Percentiles rank a stretch among this genome's conserved stretches.
These are phyloP conservation scores for Penicillium vulpinum DNA, from an alignment of 2,329 filamentous ascomycete genomes.

Conservation along the genomic window DNA sequence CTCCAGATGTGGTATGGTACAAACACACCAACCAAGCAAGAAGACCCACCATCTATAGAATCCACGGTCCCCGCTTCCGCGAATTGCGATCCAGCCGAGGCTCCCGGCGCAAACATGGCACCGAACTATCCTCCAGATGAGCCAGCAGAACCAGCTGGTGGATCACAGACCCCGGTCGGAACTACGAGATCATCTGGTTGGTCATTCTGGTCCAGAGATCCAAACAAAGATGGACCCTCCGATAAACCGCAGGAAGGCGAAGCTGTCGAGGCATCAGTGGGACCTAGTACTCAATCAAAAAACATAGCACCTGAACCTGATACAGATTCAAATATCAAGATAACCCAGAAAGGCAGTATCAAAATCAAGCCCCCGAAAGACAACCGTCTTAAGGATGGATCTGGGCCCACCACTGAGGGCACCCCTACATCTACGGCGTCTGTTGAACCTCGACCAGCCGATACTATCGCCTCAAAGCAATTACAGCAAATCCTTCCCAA, in stretches of 20 bases:
- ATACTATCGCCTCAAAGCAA: slow-evolving; percentile 37
- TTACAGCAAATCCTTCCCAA: slow-evolving; percentile 44
- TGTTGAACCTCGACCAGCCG: slow-evolving; percentile 27
- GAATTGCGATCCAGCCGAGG: slow-evolving; percentile 10
- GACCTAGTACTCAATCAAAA: slow-evolving; percentile 20
- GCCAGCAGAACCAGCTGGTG: slow-evolving; percentile 24
- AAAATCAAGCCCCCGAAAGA: slow-evolving; percentile 32
- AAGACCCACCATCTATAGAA: slow-evolving; percentile 25
- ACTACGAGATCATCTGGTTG: slow-evolving; percentile 38
- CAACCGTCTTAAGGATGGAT: slow-evolving; percentile 25
- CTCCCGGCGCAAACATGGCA: slow-evolving; percentile 18
- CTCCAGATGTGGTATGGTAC: slow-evolving; percentile 47
- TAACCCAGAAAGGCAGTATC: slow-evolving; percentile 30
- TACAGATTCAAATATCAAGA: slow-evolving; percentile 26
- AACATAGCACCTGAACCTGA: slow-evolving; percentile 19
- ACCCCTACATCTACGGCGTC: slow-evolving; percentile 17
- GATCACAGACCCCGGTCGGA: slow-evolving; percentile 24
- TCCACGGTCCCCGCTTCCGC: slow-evolving; percentile 7
- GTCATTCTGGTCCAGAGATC: slow-evolving; percentile 45
- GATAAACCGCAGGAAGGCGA: slow-evolving; percentile 28
- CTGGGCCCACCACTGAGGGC: slow-evolving; percentile 20
- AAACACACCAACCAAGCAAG: slow-evolving; percentile 24
- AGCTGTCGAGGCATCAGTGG: slow-evolving; percentile 26
- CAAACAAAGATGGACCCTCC: slow-evolving; percentile 27
- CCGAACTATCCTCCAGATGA: slow-evolving; percentile 19